Percentiles rank a stretch among this genome's conserved stretches.
Conservation (phyloP, 345 rosid species). For the Eucalyptus polybractea region DNA sequence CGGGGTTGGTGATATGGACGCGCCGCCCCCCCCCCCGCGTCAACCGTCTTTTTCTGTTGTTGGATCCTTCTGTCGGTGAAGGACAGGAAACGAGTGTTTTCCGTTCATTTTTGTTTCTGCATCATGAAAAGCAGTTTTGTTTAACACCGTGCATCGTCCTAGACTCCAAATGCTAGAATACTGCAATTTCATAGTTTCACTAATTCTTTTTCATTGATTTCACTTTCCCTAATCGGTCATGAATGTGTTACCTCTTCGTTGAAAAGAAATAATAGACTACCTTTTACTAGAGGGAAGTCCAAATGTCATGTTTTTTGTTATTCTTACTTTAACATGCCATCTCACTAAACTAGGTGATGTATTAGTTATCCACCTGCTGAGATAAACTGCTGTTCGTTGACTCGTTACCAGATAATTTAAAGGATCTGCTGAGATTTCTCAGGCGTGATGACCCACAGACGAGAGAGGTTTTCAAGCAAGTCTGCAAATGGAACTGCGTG, state of each 20-base stretch:
- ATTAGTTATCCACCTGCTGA: not conserved
- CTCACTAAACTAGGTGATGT: not conserved
- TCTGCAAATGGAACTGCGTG: constrained; percentile 74
- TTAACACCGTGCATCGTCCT: not conserved
- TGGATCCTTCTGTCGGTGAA: not conserved
- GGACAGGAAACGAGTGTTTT: not conserved
- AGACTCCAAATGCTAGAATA: not conserved
- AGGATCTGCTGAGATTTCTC: constrained; percentile 71
- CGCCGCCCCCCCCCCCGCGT: too few relatives aligned
- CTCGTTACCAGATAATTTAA: constrained; percentile 38
- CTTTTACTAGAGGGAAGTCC: not conserved
- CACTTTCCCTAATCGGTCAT: not conserved
- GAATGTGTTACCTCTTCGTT: not conserved
- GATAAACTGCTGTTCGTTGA: not conserved
- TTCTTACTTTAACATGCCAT: not conserved
- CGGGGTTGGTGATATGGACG: not conserved
- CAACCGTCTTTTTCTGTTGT: not conserved
- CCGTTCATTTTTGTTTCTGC: not conserved
- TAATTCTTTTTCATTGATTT: not conserved
- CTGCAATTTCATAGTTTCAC: not conserved
- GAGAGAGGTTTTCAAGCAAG: constrained; percentile 80
- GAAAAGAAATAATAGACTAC: not conserved
- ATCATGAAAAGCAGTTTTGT: not conserved
- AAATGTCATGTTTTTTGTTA: not conserved
- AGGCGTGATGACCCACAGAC: constrained; percentile 80